phyloP scores from a whole-genome alignment of 176 grass and related monocot species.

The sorghum (Sorghum bicolor) region Sorghum_bicolor_NCBIv3 NC_012876.2:63741501-63742000 shows the following conservation, averaged over 20 bases:
- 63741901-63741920: not conserved
- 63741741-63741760: not conserved
- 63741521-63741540: not conserved
- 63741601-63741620: not conserved
- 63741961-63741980: constrained; percentile 36
- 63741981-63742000: constrained; percentile 98
- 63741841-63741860: too few species aligned
- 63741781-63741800: not conserved
- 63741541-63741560: not conserved
- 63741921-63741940: constrained; percentile 1
- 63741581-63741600: not conserved
- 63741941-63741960: not conserved
- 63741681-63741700: not conserved
- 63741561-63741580: not conserved
- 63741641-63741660: not conserved
- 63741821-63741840: not conserved
- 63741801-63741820: not conserved
- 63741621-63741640: not conserved
- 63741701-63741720: not conserved
- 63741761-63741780: not conserved
- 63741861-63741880: not conserved
- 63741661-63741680: not conserved
- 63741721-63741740: not conserved
- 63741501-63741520: not conserved
- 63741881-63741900: not conserved